Evolutionary conservation across 2,329 filamentous ascomycete species (phyloP).

Genomic region (Aspergillus ruber): DNA sequence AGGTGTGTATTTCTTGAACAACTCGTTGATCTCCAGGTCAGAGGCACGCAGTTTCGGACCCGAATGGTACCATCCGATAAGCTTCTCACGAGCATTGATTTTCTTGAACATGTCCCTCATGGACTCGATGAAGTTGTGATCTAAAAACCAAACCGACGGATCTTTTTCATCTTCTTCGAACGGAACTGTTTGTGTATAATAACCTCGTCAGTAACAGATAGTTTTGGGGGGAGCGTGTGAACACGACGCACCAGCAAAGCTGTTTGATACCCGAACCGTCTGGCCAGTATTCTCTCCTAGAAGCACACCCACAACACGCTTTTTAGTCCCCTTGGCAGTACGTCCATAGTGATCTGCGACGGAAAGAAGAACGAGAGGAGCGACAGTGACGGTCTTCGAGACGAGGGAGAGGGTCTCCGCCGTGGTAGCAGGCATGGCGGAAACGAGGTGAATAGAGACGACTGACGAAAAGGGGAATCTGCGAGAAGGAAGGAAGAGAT

Average conservation of each 20-base stretch:
- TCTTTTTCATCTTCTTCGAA: slow-evolving; percentile 99
- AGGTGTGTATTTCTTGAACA: slow-evolving; percentile 98
- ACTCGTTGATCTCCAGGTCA: slow-evolving; percentile 97
- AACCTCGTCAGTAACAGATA: slow-evolving; percentile 14
- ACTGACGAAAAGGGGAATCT: background rate
- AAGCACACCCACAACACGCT: slow-evolving; percentile 87
- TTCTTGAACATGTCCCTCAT: slow-evolving; percentile 99
- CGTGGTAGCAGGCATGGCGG: slow-evolving; percentile 87
- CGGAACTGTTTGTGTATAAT: slow-evolving; percentile 57
- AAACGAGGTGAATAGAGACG: slow-evolving; percentile 1
- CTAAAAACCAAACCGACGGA: slow-evolving; percentile 96
- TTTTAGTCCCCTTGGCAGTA: slow-evolving; percentile 78
- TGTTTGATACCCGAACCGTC: slow-evolving; percentile 95
- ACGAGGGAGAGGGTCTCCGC: slow-evolving; percentile 94
- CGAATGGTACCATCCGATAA: slow-evolving; percentile 99
- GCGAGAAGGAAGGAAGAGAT: background rate
- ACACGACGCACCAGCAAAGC: slow-evolving; percentile 74
- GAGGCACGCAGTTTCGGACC: slow-evolving; percentile 94
- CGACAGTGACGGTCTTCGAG: slow-evolving; percentile 90
- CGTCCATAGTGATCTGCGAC: slow-evolving; percentile 98
- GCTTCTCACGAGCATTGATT: slow-evolving; percentile 96
- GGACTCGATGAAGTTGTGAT: slow-evolving; percentile 98
- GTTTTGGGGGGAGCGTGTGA: slow-evolving; percentile 1
- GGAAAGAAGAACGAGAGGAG: slow-evolving; percentile 93
- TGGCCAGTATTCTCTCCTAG: slow-evolving; percentile 94